Percentiles rank a stretch among this genome's conserved stretches.
phyloP scores from a whole-genome alignment of 148 eudicot species.

The Amaranthus hypochondriacus region DNA sequence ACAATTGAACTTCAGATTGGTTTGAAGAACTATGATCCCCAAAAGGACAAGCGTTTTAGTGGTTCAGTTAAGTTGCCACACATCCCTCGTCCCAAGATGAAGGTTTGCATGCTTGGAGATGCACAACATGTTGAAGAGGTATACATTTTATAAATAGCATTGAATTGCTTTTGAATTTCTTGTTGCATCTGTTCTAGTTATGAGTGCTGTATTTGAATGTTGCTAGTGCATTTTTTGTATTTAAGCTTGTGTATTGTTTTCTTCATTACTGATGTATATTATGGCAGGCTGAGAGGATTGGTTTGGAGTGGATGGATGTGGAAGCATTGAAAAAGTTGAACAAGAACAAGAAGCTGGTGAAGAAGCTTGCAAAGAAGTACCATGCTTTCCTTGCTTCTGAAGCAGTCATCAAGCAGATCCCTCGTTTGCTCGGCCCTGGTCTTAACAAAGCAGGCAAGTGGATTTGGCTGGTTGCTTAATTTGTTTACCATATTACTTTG shows the following conservation, averaged over 20 bases:
- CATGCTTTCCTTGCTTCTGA: slow-evolving; percentile 85
- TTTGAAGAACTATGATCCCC: slow-evolving; percentile 77
- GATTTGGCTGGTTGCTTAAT: neutral
- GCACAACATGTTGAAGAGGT: slow-evolving; percentile 88
- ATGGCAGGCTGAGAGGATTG: slow-evolving; percentile 62
- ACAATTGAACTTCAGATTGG: slow-evolving; percentile 87
- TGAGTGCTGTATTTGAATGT: neutral
- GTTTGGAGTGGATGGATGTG: slow-evolving; percentile 80
- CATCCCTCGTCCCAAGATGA: slow-evolving; percentile 83
- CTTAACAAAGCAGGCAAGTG: slow-evolving; percentile 81
- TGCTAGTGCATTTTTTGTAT: too few relatives aligned
- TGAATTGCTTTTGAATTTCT: neutral
- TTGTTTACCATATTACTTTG: neutral
- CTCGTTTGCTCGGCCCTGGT: slow-evolving; percentile 81
- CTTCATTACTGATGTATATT: neutral
- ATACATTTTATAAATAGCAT: neutral
- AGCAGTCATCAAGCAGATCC: slow-evolving; percentile 86
- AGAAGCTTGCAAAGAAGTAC: slow-evolving; percentile 80
- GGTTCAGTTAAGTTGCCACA: slow-evolving; percentile 80
- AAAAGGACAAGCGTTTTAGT: slow-evolving; percentile 91
- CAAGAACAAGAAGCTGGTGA: slow-evolving; percentile 79
- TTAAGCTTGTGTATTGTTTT: neutral
- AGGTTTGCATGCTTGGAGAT: slow-evolving; percentile 88
- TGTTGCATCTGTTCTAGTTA: too few relatives aligned
- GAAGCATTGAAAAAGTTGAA: slow-evolving; percentile 76